These are phyloP conservation scores for Angomonas ambiguus DNA, from an alignment of 208 protist genomes.

Conservation along the genomic window DNA sequence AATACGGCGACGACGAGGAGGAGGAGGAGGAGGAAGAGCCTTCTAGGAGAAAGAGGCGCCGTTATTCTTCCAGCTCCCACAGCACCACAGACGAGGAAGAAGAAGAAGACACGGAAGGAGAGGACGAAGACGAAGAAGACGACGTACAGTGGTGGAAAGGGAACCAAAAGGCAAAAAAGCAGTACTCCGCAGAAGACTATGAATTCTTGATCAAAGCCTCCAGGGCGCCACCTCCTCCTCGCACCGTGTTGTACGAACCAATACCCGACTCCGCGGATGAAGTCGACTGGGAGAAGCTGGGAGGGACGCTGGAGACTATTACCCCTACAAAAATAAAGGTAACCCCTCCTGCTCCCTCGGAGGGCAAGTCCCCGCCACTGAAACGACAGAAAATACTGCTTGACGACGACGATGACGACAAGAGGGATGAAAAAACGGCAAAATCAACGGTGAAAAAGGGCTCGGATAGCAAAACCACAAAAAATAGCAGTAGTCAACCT, in stretches of 20 bases:
- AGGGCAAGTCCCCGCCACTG: background rate
- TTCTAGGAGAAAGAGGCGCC: background rate
- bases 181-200: too few relatives aligned
- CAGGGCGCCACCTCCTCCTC: conserved; percentile 26
- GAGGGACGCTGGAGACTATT: conserved; percentile 12
- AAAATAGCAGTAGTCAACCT: too few relatives aligned
- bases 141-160: too few relatives aligned
- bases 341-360: background rate
- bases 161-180: too few relatives aligned
- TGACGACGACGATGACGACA: conserved; percentile 14
- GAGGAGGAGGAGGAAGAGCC: conserved; percentile 9
- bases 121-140: too few relatives aligned
- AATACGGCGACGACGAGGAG: conserved; percentile 10
- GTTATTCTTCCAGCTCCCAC: background rate
- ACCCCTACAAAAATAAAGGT: background rate
- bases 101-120: conserved; percentile 22
- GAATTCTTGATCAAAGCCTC: too few relatives aligned
- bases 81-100: conserved; percentile 14
- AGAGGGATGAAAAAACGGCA: too few relatives aligned
- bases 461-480: too few relatives aligned
- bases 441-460: too few relatives aligned
- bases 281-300: conserved; percentile 39
- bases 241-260: conserved; percentile 34
- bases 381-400: conserved; percentile 10
- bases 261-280: conserved; percentile 21